Conservation (phyloP, 2,329 filamentous ascomycete species). For the Epichloe coenophiala region DNA sequence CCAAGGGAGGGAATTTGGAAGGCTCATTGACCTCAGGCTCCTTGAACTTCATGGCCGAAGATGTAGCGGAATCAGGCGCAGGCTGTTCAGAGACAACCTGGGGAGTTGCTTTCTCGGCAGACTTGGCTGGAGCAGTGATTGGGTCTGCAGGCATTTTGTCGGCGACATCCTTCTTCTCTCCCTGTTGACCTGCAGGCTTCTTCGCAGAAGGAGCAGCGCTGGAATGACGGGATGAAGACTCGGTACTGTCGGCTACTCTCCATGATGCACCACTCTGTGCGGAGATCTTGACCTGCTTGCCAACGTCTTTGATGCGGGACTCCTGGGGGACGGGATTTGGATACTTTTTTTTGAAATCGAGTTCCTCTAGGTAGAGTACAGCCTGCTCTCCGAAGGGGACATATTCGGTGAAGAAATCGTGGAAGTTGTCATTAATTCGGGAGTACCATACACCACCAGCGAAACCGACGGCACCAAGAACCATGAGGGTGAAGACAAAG, state of each 20-base stretch:
- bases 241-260: constrained; percentile 52
- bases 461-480: constrained; percentile 68
- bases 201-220: constrained; percentile 33
- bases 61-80: constrained; percentile 13
- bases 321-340: constrained; percentile 31
- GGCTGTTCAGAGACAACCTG: constrained; percentile 5
- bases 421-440: constrained; percentile 90
- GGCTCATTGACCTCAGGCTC: constrained; percentile 53
- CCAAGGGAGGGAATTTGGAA: constrained; percentile 47
- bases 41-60: constrained; percentile 28
- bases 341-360: constrained; percentile 82
- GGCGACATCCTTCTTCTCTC: constrained; percentile 18
- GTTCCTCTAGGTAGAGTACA: constrained; percentile 90
- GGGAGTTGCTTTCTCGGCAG: constrained; percentile 18
- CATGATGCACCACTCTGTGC: constrained; percentile 77
- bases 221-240: constrained; percentile 44
- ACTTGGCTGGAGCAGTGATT: constrained; percentile 15
- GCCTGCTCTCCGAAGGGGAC: constrained; percentile 88
- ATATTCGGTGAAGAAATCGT: constrained; percentile 98
- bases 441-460: constrained; percentile 86
- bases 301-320: constrained; percentile 38
- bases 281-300: constrained; percentile 67
- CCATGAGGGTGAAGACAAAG: constrained; percentile 61
- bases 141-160: constrained; percentile 14
- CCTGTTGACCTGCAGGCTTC: constrained; percentile 13